Evolutionary conservation across 345 rosid genomes (phyloP).

Genomic region (Corymbia maculata): DNA sequence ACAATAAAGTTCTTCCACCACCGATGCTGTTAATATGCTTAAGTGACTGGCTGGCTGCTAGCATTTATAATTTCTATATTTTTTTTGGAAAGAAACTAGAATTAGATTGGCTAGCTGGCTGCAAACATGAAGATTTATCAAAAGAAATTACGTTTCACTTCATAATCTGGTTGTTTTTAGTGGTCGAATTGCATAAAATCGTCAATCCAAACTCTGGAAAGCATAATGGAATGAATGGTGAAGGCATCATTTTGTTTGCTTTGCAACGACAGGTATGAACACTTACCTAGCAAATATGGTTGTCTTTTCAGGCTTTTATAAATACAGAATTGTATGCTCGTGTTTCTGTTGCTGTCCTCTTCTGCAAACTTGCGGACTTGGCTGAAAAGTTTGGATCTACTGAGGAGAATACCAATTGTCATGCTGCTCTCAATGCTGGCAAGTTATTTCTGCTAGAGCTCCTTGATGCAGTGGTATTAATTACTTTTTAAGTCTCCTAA

Average conservation of each 20-base stretch:
- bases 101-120: background rate
- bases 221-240: background rate
- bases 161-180: background rate
- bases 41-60: background rate
- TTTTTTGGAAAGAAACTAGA: background rate
- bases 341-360: slow-evolving; percentile 78
- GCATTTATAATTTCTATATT: background rate
- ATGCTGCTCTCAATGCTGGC: slow-evolving; percentile 65
- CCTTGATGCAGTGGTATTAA: slow-evolving; percentile 74
- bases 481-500: background rate
- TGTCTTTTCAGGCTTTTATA: slow-evolving; percentile 49
- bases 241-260: background rate
- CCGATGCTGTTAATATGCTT: background rate
- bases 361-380: slow-evolving; percentile 62
- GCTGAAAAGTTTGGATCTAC: slow-evolving; percentile 30
- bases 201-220: background rate
- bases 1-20: background rate
- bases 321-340: slow-evolving; percentile 95
- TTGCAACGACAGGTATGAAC: background rate
- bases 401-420: slow-evolving; percentile 30
- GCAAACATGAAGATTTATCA: background rate
- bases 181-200: background rate
- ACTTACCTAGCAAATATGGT: background rate
- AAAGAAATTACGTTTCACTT: background rate
- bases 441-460: slow-evolving; percentile 73